A percentile compares a stretch with the other conserved stretches of the same genome.
Evolutionary conservation across 352 stramenopile genomes (phyloP).

Genomic region (Aphanomyces cochlioides): DNA sequence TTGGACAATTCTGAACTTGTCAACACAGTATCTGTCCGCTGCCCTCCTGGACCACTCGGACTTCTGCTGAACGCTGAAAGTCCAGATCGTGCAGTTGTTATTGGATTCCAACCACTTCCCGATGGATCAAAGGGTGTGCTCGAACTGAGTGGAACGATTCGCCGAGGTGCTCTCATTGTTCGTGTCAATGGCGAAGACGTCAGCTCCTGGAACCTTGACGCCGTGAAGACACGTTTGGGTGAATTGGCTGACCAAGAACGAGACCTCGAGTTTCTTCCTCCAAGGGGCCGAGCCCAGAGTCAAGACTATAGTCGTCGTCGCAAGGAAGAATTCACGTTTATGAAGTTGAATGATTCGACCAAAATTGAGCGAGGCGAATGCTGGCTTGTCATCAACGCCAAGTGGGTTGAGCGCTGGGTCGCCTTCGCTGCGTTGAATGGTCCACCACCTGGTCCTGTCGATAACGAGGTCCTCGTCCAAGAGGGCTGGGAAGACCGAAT

Average conservation of each 20-base stretch:
- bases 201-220: constrained; percentile 38
- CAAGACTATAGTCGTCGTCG: constrained; percentile 54
- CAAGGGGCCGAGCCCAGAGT: constrained; percentile 35
- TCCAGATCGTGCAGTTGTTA: constrained; percentile 43
- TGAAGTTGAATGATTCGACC: constrained; percentile 53
- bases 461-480: constrained; percentile 52
- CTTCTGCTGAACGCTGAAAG: constrained; percentile 48
- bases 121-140: constrained; percentile 48
- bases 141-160: constrained; percentile 44
- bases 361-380: constrained; percentile 62
- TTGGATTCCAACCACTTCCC: constrained; percentile 55
- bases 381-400: constrained; percentile 58
- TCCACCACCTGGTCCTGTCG: constrained; percentile 49
- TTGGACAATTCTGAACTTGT: neutral
- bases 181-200: constrained; percentile 65
- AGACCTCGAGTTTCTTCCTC: constrained; percentile 47
- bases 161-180: constrained; percentile 46
- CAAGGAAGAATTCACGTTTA: constrained; percentile 51
- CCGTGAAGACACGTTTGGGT: constrained; percentile 45
- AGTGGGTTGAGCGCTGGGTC: constrained; percentile 68
- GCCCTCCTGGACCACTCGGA: constrained; percentile 49
- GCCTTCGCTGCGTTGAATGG: constrained; percentile 47
- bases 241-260: constrained; percentile 37
- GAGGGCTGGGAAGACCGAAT: constrained; percentile 48
- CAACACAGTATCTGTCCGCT: constrained; percentile 14